Conservation (phyloP, 345 rosid species). For the Salix purpurea region DNA sequence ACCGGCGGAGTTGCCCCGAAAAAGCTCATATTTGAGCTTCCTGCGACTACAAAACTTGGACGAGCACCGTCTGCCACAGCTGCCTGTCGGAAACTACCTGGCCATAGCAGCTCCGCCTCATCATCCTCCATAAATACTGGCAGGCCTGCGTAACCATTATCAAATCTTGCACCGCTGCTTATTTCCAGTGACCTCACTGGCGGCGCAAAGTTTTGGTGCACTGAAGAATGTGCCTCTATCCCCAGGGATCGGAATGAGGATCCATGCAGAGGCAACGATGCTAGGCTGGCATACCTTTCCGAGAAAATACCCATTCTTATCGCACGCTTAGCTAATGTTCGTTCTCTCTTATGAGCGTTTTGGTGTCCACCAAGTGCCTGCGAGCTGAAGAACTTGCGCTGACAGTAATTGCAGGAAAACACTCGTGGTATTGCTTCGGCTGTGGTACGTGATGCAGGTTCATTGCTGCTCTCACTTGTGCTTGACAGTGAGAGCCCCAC, state of each 20-base stretch:
- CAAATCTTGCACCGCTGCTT: constrained; percentile 46
- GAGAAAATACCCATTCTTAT: constrained; percentile 31
- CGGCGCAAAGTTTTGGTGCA: constrained; percentile 34
- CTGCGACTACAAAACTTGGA: constrained; percentile 29
- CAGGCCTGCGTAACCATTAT: constrained; percentile 41
- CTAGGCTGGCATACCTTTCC: constrained; percentile 19
- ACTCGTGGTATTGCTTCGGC: constrained; percentile 21
- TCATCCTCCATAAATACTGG: constrained; percentile 55
- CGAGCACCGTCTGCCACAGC: constrained; percentile 20
- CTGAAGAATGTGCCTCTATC: constrained; percentile 49
- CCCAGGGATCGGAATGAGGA: constrained; percentile 11
- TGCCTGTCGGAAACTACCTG: constrained; percentile 63
- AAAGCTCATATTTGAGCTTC: constrained; percentile 34
- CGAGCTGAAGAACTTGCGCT: constrained; percentile 25
- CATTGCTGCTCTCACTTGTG: constrained; percentile 59
- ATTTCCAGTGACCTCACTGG: constrained; percentile 35
- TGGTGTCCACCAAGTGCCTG: constrained; percentile 30
- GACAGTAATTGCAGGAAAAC: constrained; percentile 25
- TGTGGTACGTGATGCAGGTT: constrained; percentile 31
- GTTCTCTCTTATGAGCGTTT: constrained; percentile 25
- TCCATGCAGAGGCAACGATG: constrained; percentile 27
- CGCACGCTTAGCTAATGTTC: constrained; percentile 25
- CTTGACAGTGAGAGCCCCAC: constrained; percentile 49
- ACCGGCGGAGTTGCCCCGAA: constrained; percentile 29
- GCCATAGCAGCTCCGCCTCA: constrained; percentile 62